Evolutionary conservation across 768 basidiomycete species (phyloP).

Genomic region (Podaxis pistillaris): DNA sequence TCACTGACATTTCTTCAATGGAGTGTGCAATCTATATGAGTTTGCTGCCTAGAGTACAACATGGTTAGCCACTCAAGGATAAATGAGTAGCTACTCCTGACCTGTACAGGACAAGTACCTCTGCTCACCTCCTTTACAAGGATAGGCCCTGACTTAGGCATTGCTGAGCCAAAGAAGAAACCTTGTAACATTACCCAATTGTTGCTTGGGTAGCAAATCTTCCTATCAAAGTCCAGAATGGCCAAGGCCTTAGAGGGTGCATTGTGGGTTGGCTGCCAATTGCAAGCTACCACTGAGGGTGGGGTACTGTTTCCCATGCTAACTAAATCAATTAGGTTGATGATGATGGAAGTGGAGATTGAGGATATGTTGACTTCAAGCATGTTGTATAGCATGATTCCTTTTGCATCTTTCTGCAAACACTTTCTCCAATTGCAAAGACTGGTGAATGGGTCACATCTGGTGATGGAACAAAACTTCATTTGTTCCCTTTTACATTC

Average conservation of each 20-base stretch:
- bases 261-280: constrained; percentile 37
- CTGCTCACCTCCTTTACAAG: too few species aligned
- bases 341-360: constrained; percentile 28
- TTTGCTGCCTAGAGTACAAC: too few species aligned
- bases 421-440: constrained; percentile 17
- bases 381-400: constrained; percentile 36
- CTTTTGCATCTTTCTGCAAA: constrained; percentile 29
- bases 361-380: constrained; percentile 31
- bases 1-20: too few species aligned
- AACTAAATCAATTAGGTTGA: constrained; percentile 20
- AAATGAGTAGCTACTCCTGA: too few species aligned
- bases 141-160: too few species aligned
- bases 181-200: constrained; percentile 26
- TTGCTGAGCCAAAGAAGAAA: too few species aligned
- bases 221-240: constrained; percentile 28
- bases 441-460: constrained; percentile 14
- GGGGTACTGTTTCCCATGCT: too few species aligned
- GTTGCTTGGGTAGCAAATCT: constrained; percentile 31
- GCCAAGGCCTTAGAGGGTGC: constrained; percentile 26
- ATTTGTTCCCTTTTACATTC: constrained; percentile 34
- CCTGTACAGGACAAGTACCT: too few species aligned
- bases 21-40: too few species aligned
- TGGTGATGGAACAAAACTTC: constrained; percentile 20
- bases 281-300: constrained; percentile 18
- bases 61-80: too few species aligned